A percentile compares a stretch with the other conserved stretches of the same genome.
Conservation (phyloP, 2,329 filamentous ascomycete species). For the Tetracladium maxilliforme region DNA sequence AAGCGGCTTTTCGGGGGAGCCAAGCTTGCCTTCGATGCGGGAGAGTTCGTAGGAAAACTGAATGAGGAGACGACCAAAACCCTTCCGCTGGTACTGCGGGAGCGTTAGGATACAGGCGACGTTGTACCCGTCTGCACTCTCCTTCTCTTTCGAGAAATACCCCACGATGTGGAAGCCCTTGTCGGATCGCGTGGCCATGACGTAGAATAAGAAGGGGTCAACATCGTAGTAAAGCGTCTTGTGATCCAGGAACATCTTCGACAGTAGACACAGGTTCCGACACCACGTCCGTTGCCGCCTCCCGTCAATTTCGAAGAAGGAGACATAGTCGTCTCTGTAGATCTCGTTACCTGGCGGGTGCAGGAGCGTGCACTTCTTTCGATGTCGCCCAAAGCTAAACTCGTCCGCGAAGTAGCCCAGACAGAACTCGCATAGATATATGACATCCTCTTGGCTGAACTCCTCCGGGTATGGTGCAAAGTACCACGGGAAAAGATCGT, state of each 20-base stretch:
- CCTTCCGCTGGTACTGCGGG: slow-evolving; percentile 90
- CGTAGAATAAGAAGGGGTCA: slow-evolving; percentile 97
- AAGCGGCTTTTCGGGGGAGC: slow-evolving; percentile 90
- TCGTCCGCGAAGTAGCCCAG: slow-evolving; percentile 77
- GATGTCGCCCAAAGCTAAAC: slow-evolving; percentile 72
- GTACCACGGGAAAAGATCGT: slow-evolving; percentile 94
- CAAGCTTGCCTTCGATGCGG: slow-evolving; percentile 87
- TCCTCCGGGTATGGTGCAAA: slow-evolving; percentile 92
- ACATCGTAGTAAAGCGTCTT: slow-evolving; percentile 99
- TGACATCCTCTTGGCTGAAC: slow-evolving; percentile 76
- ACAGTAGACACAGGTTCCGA: slow-evolving; percentile 84
- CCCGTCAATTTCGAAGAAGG: slow-evolving; percentile 95
- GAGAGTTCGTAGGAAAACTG: slow-evolving; percentile 96
- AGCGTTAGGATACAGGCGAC: slow-evolving; percentile 94
- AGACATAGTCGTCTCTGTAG: slow-evolving; percentile 85
- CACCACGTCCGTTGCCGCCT: slow-evolving; percentile 91
- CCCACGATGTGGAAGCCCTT: slow-evolving; percentile 92
- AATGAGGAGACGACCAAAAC: slow-evolving; percentile 84
- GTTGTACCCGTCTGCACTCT: slow-evolving; percentile 93
- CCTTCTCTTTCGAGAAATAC: slow-evolving; percentile 99
- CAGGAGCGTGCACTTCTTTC: slow-evolving; percentile 75
- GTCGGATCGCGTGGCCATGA: slow-evolving; percentile 83
- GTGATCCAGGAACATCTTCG: slow-evolving; percentile 93
- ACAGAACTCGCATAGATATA: slow-evolving; percentile 97
- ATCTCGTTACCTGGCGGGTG: slow-evolving; percentile 97